These are phyloP conservation scores for Moelleriella libera DNA, from an alignment of 2,329 filamentous ascomycete genomes.

Conservation along the genomic window DNA sequence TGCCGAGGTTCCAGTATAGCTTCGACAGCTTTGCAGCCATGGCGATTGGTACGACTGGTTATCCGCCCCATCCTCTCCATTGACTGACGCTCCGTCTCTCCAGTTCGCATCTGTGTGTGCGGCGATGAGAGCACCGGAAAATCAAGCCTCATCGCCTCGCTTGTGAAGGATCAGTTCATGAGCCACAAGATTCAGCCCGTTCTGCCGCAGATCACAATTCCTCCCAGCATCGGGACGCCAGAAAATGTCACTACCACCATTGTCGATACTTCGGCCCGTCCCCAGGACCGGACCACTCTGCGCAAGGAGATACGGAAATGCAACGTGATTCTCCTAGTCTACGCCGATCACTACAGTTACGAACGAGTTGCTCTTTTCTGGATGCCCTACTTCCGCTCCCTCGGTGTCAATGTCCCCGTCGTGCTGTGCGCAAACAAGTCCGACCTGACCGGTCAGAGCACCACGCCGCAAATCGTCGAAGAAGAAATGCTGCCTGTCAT, in stretches of 20 bases:
- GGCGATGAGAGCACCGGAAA: slow-evolving; percentile 95
- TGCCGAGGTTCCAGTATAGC: slow-evolving; percentile 3
- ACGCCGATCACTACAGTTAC: slow-evolving; percentile 98
- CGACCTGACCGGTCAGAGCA: slow-evolving; percentile 64
- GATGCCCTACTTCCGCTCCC: slow-evolving; percentile 94
- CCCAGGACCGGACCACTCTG: slow-evolving; percentile 79
- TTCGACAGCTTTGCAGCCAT: slow-evolving; percentile 7
- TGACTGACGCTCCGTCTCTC: no score
- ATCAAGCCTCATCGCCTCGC: slow-evolving; percentile 81
- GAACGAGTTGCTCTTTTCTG: slow-evolving; percentile 93
- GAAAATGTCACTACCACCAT: slow-evolving; percentile 97
- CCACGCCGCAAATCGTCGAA: slow-evolving; percentile 72
- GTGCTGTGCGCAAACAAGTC: slow-evolving; percentile 96
- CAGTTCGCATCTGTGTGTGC: slow-evolving; percentile 86
- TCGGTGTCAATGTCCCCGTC: slow-evolving; percentile 97
- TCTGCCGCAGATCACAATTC: slow-evolving; percentile 88
- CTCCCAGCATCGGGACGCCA: slow-evolving; percentile 80
- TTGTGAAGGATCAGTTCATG: slow-evolving; percentile 95
- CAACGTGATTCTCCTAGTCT: slow-evolving; percentile 92
- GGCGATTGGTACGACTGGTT: slow-evolving; percentile 11
- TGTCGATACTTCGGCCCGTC: slow-evolving; percentile 90
- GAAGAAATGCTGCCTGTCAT: slow-evolving; percentile 98
- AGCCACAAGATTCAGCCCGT: slow-evolving; percentile 90
- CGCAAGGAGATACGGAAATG: slow-evolving; percentile 92
- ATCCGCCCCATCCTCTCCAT: slow-evolving; percentile 3